Percentiles rank a stretch among this genome's conserved stretches.
These are phyloP conservation scores for Suillus discolor DNA, from an alignment of 768 basidiomycete species.

Conservation along the genomic window DNA sequence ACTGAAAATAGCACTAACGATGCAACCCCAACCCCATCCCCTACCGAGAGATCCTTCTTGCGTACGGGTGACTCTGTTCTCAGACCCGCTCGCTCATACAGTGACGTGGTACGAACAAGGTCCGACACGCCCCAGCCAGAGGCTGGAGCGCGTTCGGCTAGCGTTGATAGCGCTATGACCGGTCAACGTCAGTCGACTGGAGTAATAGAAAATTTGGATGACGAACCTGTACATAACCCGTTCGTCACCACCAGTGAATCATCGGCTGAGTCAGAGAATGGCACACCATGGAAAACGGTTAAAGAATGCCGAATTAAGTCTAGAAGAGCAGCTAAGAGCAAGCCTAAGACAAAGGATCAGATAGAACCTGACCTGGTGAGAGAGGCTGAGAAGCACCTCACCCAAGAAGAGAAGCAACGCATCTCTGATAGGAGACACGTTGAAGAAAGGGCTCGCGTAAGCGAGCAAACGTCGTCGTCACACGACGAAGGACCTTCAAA, in stretches of 20 bases:
- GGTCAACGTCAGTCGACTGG: not conserved
- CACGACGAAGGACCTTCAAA: constrained; percentile 7
- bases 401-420: not conserved
- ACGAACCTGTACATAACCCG: not conserved
- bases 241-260: not conserved
- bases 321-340: no score
- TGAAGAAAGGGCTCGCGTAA: not conserved
- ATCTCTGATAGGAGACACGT: not conserved
- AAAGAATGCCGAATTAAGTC: not conserved
- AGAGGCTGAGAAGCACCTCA: not conserved
- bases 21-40: no score
- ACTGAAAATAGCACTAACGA: no score
- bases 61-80: not conserved
- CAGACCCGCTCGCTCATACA: not conserved
- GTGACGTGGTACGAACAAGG: not conserved
- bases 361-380: not conserved
- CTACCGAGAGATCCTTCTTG: no score
- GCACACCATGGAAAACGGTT: not conserved
- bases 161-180: no score
- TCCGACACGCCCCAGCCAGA: not conserved
- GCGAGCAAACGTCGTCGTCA: not conserved
- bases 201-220: not conserved
- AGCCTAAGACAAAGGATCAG: not conserved
- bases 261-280: not conserved
- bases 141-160: not conserved